Evolutionary conservation across 176 grass and related monocot genomes (phyloP).

Genomic region (Lolium perenne): DNA sequence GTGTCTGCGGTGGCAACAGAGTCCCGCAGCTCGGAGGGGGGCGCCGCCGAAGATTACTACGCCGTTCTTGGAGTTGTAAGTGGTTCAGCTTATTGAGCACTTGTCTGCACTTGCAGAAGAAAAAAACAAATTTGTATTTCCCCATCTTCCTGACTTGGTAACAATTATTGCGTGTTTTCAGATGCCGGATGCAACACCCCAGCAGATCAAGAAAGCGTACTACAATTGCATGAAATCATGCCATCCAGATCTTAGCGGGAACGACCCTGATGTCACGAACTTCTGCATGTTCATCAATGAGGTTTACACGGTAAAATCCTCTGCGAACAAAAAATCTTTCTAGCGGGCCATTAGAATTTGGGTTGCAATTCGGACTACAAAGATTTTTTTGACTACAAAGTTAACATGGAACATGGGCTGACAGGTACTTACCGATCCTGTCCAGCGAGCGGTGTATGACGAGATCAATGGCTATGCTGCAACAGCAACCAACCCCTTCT

Average conservation of each 20-base stretch:
- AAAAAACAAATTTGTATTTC: neutral
- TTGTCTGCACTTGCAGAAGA: neutral
- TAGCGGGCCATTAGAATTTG: no score
- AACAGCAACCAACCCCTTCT: slow-evolving; percentile 91
- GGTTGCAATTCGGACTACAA: slow-evolving; percentile 1
- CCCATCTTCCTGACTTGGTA: neutral
- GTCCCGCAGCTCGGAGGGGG: slow-evolving; percentile 41
- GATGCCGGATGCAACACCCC: slow-evolving; percentile 92
- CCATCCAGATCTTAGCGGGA: slow-evolving; percentile 92
- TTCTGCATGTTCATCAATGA: slow-evolving; percentile 99
- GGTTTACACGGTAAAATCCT: slow-evolving; percentile 70
- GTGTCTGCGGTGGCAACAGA: slow-evolving; percentile 58
- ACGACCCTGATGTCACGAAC: slow-evolving; percentile 89
- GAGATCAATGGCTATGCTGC: slow-evolving; percentile 86
- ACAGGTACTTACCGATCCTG: slow-evolving; percentile 93
- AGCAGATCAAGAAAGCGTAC: slow-evolving; percentile 96
- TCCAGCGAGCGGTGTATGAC: slow-evolving; percentile 90
- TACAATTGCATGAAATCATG: slow-evolving; percentile 98
- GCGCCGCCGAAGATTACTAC: slow-evolving; percentile 87
- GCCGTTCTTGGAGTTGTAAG: slow-evolving; percentile 83
- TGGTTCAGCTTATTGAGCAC: neutral
- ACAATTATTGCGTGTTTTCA: slow-evolving; percentile 40
- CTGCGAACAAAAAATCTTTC: neutral
- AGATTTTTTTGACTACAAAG: neutral
- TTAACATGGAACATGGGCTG: slow-evolving; percentile 41